Evolutionary conservation across 768 basidiomycete genomes (phyloP).

Genomic region (Suillus cothurnatus): DNA sequence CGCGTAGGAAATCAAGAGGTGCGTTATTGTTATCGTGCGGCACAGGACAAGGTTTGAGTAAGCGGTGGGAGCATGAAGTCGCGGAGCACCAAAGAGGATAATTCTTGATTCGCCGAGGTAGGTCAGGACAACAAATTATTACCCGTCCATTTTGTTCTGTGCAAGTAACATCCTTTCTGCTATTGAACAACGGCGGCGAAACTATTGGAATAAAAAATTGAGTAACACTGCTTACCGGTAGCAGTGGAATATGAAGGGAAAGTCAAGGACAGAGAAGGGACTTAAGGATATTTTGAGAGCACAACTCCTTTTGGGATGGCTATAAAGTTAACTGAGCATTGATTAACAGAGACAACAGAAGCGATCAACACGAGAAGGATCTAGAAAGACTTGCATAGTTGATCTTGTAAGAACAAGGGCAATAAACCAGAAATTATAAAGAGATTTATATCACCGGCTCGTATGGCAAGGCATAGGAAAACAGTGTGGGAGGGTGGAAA

Average conservation of each 20-base stretch:
- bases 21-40: not conserved
- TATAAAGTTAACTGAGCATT: not conserved
- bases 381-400: not conserved
- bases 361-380: too few relatives aligned
- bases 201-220: too few relatives aligned
- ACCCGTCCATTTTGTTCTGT: not conserved
- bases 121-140: not conserved
- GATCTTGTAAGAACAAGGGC: not conserved
- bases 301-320: conserved; percentile 2
- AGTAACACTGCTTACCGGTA: not conserved
- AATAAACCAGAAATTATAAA: not conserved
- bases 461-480: not conserved
- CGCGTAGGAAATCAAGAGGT: not conserved
- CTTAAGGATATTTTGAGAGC: not conserved
- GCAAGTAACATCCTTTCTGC: not conserved
- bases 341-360: not conserved
- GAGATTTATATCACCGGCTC: not conserved
- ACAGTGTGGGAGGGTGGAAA: not conserved
- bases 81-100: not conserved
- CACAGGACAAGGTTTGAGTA: not conserved
- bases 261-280: not conserved
- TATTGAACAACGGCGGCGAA: not conserved
- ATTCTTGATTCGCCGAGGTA: conserved; percentile 1
- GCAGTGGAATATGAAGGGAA: not conserved
- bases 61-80: not conserved